Conservation (phyloP, 352 stramenopile species). For the Peronospora belbahrii region DNA sequence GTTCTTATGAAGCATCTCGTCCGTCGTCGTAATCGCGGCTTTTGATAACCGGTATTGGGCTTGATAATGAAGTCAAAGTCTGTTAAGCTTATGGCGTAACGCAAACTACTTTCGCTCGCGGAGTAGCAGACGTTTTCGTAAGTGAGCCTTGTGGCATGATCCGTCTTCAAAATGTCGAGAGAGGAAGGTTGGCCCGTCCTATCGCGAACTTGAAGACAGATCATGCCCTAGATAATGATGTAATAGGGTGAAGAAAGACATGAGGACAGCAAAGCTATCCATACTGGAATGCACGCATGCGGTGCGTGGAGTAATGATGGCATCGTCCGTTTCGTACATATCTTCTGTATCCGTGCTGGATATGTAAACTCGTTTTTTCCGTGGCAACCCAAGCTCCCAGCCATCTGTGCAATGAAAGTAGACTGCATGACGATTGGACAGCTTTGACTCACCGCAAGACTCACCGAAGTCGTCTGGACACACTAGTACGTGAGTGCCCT, state of each 20-base stretch:
- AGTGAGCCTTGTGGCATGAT: slow-evolving; percentile 6
- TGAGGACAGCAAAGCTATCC: slow-evolving; percentile 1
- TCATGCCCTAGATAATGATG: too few species aligned
- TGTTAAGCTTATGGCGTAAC: background rate
- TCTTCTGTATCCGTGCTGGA: background rate
- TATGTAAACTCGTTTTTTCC: background rate
- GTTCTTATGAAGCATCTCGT: slow-evolving; percentile 15
- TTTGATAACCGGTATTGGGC: too few species aligned
- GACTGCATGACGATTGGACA: slow-evolving; percentile 2
- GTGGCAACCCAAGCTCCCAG: slow-evolving; percentile 2
- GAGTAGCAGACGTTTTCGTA: slow-evolving; percentile 8
- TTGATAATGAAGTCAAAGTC: too few species aligned
- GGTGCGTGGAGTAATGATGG: slow-evolving; percentile 7
- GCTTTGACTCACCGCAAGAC: slow-evolving; percentile 9
- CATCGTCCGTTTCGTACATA: background rate
- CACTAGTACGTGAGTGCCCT: slow-evolving; percentile 9
- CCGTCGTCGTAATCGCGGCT: slow-evolving; percentile 7
- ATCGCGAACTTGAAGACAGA: too few species aligned
- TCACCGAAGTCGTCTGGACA: slow-evolving; percentile 8
- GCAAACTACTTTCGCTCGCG: background rate
- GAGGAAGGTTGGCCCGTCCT: slow-evolving; percentile 2
- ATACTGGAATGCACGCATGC: slow-evolving; percentile 25
- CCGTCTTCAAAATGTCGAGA: too few species aligned
- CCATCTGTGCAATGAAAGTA: slow-evolving; percentile 17
- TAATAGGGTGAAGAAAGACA: slow-evolving; percentile 8